phyloP scores from a whole-genome alignment of 257 asterid species.

The Haberlea rhodopensis region DNA sequence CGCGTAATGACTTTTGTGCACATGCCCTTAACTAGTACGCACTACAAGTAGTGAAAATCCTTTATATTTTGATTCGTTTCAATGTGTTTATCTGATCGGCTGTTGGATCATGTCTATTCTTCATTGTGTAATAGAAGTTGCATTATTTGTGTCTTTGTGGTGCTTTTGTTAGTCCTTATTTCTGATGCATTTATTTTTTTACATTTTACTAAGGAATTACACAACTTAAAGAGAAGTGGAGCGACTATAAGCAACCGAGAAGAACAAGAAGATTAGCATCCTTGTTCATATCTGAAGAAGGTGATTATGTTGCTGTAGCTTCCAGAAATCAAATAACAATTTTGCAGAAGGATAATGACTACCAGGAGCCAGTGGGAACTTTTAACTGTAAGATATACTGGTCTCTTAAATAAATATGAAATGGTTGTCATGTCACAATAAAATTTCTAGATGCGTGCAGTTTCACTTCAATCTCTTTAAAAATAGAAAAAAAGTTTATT shows the following conservation, averaged over 20 bases:
- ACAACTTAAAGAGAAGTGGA: constrained; percentile 81
- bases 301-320: constrained; percentile 80
- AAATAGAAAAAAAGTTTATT: too few relatives aligned
- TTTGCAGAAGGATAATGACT: constrained; percentile 71
- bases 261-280: constrained; percentile 54
- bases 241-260: constrained; percentile 45
- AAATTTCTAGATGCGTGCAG: not conserved
- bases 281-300: constrained; percentile 72
- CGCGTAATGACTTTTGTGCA: too few relatives aligned
- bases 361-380: constrained; percentile 75
- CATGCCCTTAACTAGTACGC: not conserved
- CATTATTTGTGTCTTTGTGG: not conserved
- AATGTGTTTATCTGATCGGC: constrained; percentile 11
- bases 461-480: not conserved
- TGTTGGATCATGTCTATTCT: not conserved
- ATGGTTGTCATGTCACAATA: not conserved
- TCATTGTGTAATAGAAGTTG: constrained; percentile 6
- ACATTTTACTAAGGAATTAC: constrained; percentile 45
- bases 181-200: constrained; percentile 23
- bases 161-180: constrained; percentile 8
- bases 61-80: too few relatives aligned
- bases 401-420: constrained; percentile 10
- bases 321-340: constrained; percentile 70
- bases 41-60: not conserved
- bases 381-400: constrained; percentile 65